Conservation (phyloP, 306 rosid genomes). For the Lithocarpus polystachyus region DNA sequence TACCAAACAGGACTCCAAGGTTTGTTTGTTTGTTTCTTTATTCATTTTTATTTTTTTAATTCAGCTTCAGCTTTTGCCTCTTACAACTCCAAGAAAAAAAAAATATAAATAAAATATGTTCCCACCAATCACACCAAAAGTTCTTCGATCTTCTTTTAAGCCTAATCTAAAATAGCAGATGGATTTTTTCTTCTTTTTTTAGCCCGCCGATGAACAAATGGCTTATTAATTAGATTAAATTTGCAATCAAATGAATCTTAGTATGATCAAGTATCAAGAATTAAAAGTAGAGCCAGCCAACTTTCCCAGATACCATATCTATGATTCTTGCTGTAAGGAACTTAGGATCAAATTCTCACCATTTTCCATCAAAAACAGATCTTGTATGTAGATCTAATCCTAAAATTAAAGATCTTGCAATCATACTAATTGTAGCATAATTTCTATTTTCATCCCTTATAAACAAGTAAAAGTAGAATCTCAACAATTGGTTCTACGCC, state of each 20-base stretch:
- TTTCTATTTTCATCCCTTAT: slow-evolving; percentile 17
- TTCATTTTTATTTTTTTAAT: no score
- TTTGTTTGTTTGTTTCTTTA: no score
- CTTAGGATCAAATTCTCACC: not conserved
- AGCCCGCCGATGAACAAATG: no score
- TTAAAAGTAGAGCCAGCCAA: not conserved
- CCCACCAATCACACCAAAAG: no score
- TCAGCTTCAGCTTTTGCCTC: no score
- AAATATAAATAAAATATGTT: no score
- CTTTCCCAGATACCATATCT: slow-evolving; percentile 20
- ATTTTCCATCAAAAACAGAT: slow-evolving; percentile 33
- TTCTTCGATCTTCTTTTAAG: no score
- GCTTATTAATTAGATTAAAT: not conserved
- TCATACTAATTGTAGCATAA: slow-evolving; percentile 15
- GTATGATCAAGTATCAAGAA: not conserved
- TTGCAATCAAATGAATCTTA: not conserved
- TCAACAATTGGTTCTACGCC: slow-evolving; percentile 22
- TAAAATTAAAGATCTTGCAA: slow-evolving; percentile 19
- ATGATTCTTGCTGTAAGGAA: not conserved
- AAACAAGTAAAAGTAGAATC: slow-evolving; percentile 17
- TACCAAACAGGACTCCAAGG: no score
- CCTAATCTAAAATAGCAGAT: no score
- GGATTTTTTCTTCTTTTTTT: no score
- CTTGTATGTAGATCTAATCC: slow-evolving; percentile 32
- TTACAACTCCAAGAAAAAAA: no score